Base-by-base conservation (phyloP, 176 grass and related monocot species). In the Puccinellia tenuiflora region DNA sequence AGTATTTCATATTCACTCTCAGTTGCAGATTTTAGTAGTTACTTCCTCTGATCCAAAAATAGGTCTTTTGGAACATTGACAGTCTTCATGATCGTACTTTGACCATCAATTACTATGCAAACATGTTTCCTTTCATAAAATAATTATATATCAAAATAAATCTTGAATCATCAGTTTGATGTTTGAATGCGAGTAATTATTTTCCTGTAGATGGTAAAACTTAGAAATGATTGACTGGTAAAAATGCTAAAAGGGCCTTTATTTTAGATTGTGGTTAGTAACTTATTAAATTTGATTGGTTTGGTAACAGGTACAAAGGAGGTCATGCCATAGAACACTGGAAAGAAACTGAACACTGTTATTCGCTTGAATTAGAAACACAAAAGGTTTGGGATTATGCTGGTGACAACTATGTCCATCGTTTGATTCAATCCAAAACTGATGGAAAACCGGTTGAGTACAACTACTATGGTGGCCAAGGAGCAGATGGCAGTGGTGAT, bases 341-440 rank as follows among this genome's bases (percentile, higher is more conserved):
- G 96, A 87, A 88, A 81, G 93, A 98, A 84, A 98, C 91, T 47
- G 89, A 98, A 42, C 93, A 98, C 51, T 98, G 96, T 16, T 98
- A 93, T 88, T 93, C 96, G 59, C 96, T 98, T 82, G 96, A 98
- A 68, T 63, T 98, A 84, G 96, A 98, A 73, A 98, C 96, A 31
- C 96, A 98, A 43, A 93, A 90, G 77, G 96, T 98, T 31, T 98
- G 96, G 96, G 96, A 98, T 84, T 98, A 98, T 91, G 92, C 89
- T 84, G 96, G 96, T 48, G 92, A 98, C 79, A 98, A 98, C 79
- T 98, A 95, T 88, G 93, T 95, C 29, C 93, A 98, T 86, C 82
- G 93, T 29, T 68, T 98, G 86, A 98, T 98, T 80, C 96, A 98
- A 60, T 98, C 96, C 16, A 98, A 98, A 98, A 95, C 91, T 64